Conservation (phyloP, 306 rosid species). For the Purshia tridentata region DNA sequence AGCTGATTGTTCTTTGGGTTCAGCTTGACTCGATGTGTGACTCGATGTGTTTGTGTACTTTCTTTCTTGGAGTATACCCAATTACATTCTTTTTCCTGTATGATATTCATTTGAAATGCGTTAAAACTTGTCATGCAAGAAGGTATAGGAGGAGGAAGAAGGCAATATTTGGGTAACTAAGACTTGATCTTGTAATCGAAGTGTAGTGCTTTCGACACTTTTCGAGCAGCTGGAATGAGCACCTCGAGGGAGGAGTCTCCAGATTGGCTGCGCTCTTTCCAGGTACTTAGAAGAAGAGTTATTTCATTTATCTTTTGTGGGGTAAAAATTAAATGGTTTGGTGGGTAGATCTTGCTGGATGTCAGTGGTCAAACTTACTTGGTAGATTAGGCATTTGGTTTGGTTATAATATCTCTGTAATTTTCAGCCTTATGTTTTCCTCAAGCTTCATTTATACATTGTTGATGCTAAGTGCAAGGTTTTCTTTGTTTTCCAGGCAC, state of each 20-base stretch:
- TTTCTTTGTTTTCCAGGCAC: slow-evolving; percentile 47
- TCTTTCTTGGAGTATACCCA: too few species aligned
- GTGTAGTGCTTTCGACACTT: neutral
- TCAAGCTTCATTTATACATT: neutral
- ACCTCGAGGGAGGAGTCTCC: slow-evolving; percentile 80
- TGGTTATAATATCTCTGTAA: neutral
- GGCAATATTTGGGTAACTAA: neutral
- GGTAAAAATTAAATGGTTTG: neutral
- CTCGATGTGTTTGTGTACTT: too few species aligned
- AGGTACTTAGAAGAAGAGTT: slow-evolving; percentile 34
- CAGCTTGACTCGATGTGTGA: neutral
- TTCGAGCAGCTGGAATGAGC: slow-evolving; percentile 46
- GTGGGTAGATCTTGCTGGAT: neutral
- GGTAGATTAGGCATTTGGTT: neutral
- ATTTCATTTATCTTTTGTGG: neutral
- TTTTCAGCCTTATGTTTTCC: neutral
- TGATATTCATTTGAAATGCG: neutral
- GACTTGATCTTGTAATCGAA: neutral
- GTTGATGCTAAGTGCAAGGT: slow-evolving; percentile 17
- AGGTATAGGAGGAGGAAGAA: neutral
- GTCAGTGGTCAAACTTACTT: neutral
- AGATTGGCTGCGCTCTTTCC: slow-evolving; percentile 81
- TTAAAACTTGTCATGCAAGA: neutral
- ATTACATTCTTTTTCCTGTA: neutral
- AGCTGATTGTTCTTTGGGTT: neutral